Percentiles rank a stretch among this genome's conserved stretches.
These are phyloP conservation scores for Ophiosphaerella narmari DNA, from an alignment of 2,329 filamentous ascomycete genomes.

Conservation along the genomic window DNA sequence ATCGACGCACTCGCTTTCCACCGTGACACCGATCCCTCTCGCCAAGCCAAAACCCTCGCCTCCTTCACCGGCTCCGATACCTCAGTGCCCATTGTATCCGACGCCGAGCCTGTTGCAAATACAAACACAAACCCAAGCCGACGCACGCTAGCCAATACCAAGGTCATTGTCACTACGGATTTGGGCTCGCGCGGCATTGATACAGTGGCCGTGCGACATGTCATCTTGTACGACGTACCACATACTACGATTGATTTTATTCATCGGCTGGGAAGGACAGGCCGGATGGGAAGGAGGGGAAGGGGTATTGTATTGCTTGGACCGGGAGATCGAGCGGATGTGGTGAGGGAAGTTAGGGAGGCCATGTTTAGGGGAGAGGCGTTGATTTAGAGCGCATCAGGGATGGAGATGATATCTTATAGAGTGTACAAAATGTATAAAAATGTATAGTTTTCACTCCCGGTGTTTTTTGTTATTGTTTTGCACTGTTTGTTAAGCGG, in stretches of 20 bases:
- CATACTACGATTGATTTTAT: conserved; percentile 98
- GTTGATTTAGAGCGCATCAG: conserved; percentile 46
- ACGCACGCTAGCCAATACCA: conserved; percentile 71
- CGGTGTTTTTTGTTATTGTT: too few relatives aligned
- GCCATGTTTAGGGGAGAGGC: conserved; percentile 61
- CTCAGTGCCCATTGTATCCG: conserved; percentile 5
- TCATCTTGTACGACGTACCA: conserved; percentile 95
- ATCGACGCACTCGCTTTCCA: conserved; percentile 86
- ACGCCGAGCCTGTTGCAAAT: conserved; percentile 1
- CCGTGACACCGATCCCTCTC: conserved; percentile 78
- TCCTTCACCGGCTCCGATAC: conserved; percentile 61
- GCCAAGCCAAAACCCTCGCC: conserved; percentile 75
- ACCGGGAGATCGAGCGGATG: conserved; percentile 84
- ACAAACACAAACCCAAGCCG: conserved; percentile 13
- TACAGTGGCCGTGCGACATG: conserved; percentile 85
- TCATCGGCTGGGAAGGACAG: conserved; percentile 88
- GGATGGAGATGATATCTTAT: too few relatives aligned
- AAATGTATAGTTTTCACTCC: too few relatives aligned
- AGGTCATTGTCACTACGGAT: conserved; percentile 93
- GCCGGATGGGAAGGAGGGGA: conserved; percentile 88
- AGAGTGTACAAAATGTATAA: too few relatives aligned
- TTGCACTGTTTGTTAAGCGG: too few relatives aligned
- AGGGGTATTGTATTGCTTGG: conserved; percentile 89
- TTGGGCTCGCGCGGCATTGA: conserved; percentile 92
- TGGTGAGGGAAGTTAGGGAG: conserved; percentile 88